These are phyloP conservation scores for Oryza punctata DNA, from an alignment of 176 grass and related monocot species.

Conservation along the genomic window DNA sequence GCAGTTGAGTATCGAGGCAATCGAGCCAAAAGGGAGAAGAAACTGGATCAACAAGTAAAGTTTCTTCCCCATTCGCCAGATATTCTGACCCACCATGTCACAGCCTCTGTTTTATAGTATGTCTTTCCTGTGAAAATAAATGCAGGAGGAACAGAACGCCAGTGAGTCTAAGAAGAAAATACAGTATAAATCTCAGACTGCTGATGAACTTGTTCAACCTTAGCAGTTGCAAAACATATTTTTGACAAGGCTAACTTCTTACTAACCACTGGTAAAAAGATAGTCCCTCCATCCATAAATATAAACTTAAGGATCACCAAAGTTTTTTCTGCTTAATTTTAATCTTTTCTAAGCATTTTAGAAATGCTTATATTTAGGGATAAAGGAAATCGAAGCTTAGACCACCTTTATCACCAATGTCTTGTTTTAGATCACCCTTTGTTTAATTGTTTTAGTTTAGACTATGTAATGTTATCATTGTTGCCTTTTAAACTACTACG, in stretches of 20 bases:
- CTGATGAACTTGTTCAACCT: background rate
- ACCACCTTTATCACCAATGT: too few relatives aligned
- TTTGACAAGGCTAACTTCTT: background rate
- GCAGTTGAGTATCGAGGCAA: conserved; percentile 60
- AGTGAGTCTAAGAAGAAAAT: background rate
- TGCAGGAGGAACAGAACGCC: background rate
- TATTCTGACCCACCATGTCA: background rate
- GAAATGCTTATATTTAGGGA: too few relatives aligned
- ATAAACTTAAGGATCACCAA: too few relatives aligned
- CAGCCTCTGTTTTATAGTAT: background rate
- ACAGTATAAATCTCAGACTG: background rate
- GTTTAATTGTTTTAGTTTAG: too few relatives aligned
- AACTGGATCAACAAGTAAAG: conserved; percentile 49
- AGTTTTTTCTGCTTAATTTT: too few relatives aligned
- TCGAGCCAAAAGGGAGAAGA: conserved; percentile 44
- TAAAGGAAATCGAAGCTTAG: too few relatives aligned
- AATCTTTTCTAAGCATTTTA: too few relatives aligned
- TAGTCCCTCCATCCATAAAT: too few relatives aligned
- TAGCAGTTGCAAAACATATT: background rate
- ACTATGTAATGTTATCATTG: too few relatives aligned
- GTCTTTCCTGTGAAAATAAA: background rate
- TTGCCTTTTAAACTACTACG: too few relatives aligned
- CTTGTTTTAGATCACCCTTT: too few relatives aligned
- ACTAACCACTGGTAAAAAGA: background rate
- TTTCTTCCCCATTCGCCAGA: background rate